Percentiles rank a stretch among this genome's conserved stretches.
These are phyloP conservation scores for Epichloe scottii DNA, from an alignment of 2,329 filamentous ascomycete species.

Conservation along the genomic window DNA sequence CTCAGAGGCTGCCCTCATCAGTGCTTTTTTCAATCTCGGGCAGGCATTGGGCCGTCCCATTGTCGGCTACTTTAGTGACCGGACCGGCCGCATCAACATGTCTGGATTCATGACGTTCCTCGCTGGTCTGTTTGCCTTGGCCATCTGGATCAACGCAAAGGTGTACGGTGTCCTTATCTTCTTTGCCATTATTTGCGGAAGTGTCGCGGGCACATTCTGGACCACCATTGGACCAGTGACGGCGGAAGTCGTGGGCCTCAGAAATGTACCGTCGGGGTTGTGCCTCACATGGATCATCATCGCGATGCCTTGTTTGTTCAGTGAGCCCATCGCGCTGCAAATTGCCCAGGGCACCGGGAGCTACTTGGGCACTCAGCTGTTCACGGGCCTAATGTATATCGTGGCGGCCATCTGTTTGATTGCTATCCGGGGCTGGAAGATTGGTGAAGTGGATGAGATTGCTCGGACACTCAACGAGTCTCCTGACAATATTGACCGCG, in stretches of 20 bases:
- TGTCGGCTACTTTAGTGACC: slow-evolving; percentile 62
- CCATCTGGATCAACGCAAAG: slow-evolving; percentile 60
- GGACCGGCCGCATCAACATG: slow-evolving; percentile 60
- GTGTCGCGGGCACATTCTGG: slow-evolving; percentile 61
- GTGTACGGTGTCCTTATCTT: slow-evolving; percentile 55
- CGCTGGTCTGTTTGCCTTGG: slow-evolving; percentile 50
- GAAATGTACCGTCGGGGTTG: slow-evolving; percentile 52
- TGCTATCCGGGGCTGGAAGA: slow-evolving; percentile 26
- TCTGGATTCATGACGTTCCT: slow-evolving; percentile 51
- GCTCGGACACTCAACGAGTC: slow-evolving; percentile 18
- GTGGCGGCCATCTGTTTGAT: slow-evolving; percentile 26
- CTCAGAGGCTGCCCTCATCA: slow-evolving; percentile 55
- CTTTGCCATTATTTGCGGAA: slow-evolving; percentile 59
- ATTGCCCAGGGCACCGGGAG: slow-evolving; percentile 32
- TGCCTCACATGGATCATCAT: slow-evolving; percentile 62
- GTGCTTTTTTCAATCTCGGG: slow-evolving; percentile 59
- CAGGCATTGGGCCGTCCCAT: slow-evolving; percentile 57
- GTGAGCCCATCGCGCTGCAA: slow-evolving; percentile 50
- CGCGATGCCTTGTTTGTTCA: slow-evolving; percentile 57
- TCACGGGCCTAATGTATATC: slow-evolving; percentile 49
- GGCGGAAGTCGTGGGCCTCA: slow-evolving; percentile 62
- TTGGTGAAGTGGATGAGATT: slow-evolving; percentile 21
- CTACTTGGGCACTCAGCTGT: slow-evolving; percentile 43
- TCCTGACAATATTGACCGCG: slow-evolving; percentile 17
- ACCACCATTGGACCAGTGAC: slow-evolving; percentile 55